phyloP scores from a whole-genome alignment of 192 early-diverging fungal species.

The Phlyctochytrium bullatum region DNA sequence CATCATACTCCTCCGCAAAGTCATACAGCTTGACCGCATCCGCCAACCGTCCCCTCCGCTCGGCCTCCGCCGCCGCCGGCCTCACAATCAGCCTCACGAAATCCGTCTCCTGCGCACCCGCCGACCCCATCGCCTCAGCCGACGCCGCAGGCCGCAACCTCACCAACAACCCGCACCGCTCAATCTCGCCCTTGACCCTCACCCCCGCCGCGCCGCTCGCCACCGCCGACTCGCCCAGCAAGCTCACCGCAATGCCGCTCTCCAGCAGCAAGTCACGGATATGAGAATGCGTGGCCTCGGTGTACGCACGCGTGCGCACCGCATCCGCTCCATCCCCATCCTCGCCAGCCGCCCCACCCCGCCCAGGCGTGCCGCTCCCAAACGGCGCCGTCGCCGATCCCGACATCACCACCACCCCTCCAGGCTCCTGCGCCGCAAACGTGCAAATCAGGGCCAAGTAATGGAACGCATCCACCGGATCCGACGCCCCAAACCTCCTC shows the following conservation, averaged over 20 bases:
- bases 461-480: constrained; percentile 56
- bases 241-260: constrained; percentile 46
- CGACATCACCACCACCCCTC: constrained; percentile 45
- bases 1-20: constrained; percentile 71
- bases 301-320: constrained; percentile 36
- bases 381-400: too few species aligned
- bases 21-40: constrained; percentile 78
- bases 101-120: constrained; percentile 50
- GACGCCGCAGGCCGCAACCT: too few species aligned
- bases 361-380: too few species aligned
- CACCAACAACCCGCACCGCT: constrained; percentile 65
- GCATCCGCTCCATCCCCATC: background rate
- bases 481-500: constrained; percentile 31
- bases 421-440: background rate
- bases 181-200: constrained; percentile 46
- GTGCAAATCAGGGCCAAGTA: constrained; percentile 51
- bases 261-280: constrained; percentile 62
- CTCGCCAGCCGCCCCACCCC: constrained; percentile 2
- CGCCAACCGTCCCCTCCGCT: constrained; percentile 61
- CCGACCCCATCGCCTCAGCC: too few species aligned
- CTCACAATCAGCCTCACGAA: constrained; percentile 65
- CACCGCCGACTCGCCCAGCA: constrained; percentile 21
- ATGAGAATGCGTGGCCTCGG: constrained; percentile 45
- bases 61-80: constrained; percentile 68
- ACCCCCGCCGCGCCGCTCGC: constrained; percentile 19